Conservation (phyloP, 148 eudicot genomes). For the Vaccinium corymbosum region DNA sequence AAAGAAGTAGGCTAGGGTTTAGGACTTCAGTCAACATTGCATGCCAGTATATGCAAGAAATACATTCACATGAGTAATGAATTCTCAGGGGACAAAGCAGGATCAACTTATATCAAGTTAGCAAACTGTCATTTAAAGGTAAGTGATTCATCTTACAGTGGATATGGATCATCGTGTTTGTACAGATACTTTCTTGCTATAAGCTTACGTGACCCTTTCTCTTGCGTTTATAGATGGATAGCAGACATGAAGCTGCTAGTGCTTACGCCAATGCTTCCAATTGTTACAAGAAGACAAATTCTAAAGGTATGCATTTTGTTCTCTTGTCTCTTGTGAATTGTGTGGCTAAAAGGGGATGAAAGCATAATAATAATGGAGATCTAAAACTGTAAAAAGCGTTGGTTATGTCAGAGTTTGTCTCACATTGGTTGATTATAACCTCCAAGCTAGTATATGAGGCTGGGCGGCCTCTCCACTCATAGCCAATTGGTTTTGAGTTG, state of each 20-base stretch:
- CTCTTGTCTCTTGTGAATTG: neutral
- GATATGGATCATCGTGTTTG: neutral
- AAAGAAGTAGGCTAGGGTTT: neutral
- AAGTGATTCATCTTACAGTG: conserved; percentile 1
- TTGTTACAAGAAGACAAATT: conserved; percentile 47
- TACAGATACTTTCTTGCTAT: neutral
- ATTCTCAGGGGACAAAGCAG: conserved; percentile 50
- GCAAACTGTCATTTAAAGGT: conserved; percentile 48
- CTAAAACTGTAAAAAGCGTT: conserved; percentile 12
- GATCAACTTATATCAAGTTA: conserved; percentile 33
- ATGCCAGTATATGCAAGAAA: neutral
- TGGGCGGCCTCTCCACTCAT: too few relatives aligned
- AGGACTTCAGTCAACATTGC: neutral
- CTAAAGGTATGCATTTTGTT: conserved; percentile 26
- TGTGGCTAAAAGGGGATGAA: neutral
- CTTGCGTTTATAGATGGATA: conserved; percentile 27
- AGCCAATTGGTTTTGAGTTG: too few relatives aligned
- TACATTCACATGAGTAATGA: neutral
- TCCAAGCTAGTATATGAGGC: too few relatives aligned
- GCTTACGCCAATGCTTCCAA: conserved; percentile 46
- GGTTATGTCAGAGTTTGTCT: neutral
- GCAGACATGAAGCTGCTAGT: conserved; percentile 52
- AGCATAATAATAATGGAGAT: neutral
- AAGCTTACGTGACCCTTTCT: neutral
- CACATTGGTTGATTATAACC: too few relatives aligned